Evolutionary conservation across 1,284 basidiomycete species (phyloP).

Genomic region (Cutaneotrichosporon mucoides): DNA sequence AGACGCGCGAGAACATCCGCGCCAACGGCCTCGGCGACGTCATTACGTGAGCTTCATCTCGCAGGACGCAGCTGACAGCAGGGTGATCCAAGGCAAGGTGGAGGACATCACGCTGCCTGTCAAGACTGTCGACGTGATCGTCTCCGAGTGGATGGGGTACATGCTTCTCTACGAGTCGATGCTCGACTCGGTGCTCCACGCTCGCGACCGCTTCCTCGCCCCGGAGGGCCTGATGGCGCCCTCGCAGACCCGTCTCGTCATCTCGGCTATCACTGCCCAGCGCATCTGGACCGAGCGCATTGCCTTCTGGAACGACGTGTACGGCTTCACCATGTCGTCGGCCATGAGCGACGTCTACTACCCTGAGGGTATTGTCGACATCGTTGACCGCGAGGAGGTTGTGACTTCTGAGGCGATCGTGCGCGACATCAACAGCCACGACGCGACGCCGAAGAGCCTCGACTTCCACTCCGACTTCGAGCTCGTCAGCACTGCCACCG

Average conservation of each 20-base stretch:
- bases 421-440: slow-evolving; percentile 67
- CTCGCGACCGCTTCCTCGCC: slow-evolving; percentile 51
- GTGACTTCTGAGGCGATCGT: slow-evolving; percentile 61
- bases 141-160: slow-evolving; percentile 98
- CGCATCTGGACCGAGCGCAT: slow-evolving; percentile 75
- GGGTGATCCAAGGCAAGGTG: slow-evolving; percentile 80
- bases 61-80: slow-evolving; percentile 28
- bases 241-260: slow-evolving; percentile 79
- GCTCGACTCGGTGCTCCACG: slow-evolving; percentile 82
- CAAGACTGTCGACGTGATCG: slow-evolving; percentile 80
- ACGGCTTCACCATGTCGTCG: slow-evolving; percentile 76
- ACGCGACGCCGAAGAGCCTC: slow-evolving; percentile 64
- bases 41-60: slow-evolving; percentile 59
- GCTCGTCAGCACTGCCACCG: slow-evolving; percentile 59
- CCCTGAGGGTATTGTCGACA: slow-evolving; percentile 75
- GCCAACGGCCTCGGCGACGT: slow-evolving; percentile 70
- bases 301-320: slow-evolving; percentile 85
- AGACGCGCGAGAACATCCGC: slow-evolving; percentile 74
- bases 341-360: slow-evolving; percentile 64
- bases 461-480: slow-evolving; percentile 73
- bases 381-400: slow-evolving; percentile 66
- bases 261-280: slow-evolving; percentile 71
- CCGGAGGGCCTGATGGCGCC: slow-evolving; percentile 82
- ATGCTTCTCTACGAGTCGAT: slow-evolving; percentile 92
- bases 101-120: slow-evolving; percentile 71